These are phyloP conservation scores for Aspergillus sp. DNA, from an alignment of 2,329 filamentous ascomycete species.

Conservation along the genomic window DNA sequence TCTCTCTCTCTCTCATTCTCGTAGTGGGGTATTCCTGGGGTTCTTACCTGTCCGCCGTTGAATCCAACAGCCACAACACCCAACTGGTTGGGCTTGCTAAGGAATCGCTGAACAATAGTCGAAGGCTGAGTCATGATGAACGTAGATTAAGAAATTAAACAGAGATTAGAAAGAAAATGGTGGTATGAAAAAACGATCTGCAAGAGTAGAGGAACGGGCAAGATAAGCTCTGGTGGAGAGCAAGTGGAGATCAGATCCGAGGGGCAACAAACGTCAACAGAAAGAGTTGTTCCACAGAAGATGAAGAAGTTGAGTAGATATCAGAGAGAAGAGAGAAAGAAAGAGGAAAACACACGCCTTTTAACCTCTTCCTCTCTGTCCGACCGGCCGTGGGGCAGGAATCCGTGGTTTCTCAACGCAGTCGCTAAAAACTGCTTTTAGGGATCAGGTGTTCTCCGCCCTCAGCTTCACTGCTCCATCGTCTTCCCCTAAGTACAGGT, in stretches of 20 bases:
- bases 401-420: slow-evolving; percentile 9
- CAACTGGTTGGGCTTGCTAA: slow-evolving; percentile 71
- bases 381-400: slow-evolving; percentile 5
- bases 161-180: slow-evolving; percentile 1
- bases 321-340: not conserved
- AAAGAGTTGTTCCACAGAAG: not conserved
- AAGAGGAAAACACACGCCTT: too few relatives aligned
- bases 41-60: slow-evolving; percentile 83
- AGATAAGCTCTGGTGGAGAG: slow-evolving; percentile 5
- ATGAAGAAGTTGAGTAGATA: not conserved
- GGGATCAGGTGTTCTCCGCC: slow-evolving; percentile 27
- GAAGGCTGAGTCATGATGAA: slow-evolving; percentile 51
- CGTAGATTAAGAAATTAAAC: slow-evolving; percentile 3
- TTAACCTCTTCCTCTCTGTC: not conserved
- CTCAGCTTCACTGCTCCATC: slow-evolving; percentile 17
- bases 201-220: slow-evolving; percentile 3
- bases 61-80: slow-evolving; percentile 94
- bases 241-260: slow-evolving; percentile 1
- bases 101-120: slow-evolving; percentile 66
- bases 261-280: not conserved
- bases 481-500: slow-evolving; percentile 47
- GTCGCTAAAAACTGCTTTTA: slow-evolving; percentile 46
- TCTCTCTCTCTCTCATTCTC: too few relatives aligned
- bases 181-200: slow-evolving; percentile 3
- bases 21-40: not conserved